Evolutionary conservation across 2,329 filamentous ascomycete species (phyloP).

Genomic region (Capronia americana): DNA sequence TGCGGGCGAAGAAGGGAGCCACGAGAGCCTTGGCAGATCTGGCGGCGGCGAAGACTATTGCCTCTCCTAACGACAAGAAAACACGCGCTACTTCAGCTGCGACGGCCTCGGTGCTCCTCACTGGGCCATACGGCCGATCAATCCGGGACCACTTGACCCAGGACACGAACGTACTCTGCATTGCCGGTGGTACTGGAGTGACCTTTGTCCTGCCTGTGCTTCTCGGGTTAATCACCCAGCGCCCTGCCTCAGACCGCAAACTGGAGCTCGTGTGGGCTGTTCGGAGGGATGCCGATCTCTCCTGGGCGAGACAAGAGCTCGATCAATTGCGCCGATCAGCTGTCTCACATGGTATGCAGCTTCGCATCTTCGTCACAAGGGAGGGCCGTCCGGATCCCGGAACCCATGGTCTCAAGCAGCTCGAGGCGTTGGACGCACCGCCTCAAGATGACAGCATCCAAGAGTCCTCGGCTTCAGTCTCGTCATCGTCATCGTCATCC

Average conservation of each 20-base stretch:
- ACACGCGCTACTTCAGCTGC: constrained; percentile 42
- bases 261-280: constrained; percentile 72
- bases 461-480: constrained; percentile 10
- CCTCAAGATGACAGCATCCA: constrained; percentile 40
- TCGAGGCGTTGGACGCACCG: background rate
- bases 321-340: constrained; percentile 54
- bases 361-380: constrained; percentile 67
- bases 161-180: constrained; percentile 57
- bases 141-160: constrained; percentile 21
- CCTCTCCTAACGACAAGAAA: constrained; percentile 26
- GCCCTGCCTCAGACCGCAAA: constrained; percentile 46
- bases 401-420: too few species aligned
- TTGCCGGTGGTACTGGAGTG: constrained; percentile 66
- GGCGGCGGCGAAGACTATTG: constrained; percentile 37
- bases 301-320: constrained; percentile 67
- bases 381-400: constrained; percentile 45
- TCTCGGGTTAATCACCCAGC: constrained; percentile 46
- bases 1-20: constrained; percentile 57
- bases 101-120: constrained; percentile 64
- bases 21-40: constrained; percentile 62
- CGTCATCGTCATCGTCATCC: constrained; percentile 17
- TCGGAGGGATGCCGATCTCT: constrained; percentile 59
- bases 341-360: constrained; percentile 51
- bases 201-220: constrained; percentile 63
- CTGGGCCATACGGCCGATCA: constrained; percentile 65